phyloP scores from a whole-genome alignment of 768 basidiomycete genomes.

The Leccinum aurantiacum region DNA sequence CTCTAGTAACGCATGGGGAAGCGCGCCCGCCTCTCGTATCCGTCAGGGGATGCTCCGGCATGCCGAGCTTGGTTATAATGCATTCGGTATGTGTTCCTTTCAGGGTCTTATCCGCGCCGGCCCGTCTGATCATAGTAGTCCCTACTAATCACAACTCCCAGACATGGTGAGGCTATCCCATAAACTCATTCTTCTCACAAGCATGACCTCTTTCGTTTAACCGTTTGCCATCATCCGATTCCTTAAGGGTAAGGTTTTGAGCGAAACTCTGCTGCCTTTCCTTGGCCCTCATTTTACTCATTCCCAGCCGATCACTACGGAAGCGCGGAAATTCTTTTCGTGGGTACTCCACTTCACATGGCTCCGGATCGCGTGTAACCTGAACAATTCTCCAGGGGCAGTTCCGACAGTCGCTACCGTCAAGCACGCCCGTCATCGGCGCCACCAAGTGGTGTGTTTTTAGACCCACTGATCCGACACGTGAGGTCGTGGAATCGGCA shows the following conservation, averaged over 20 bases:
- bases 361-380: not conserved
- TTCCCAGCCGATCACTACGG: slow-evolving; percentile 82
- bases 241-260: slow-evolving; percentile 27
- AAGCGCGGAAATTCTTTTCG: slow-evolving; percentile 77
- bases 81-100: slow-evolving; percentile 38
- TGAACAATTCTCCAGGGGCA: slow-evolving; percentile 53
- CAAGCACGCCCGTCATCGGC: slow-evolving; percentile 51
- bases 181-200: slow-evolving; percentile 19
- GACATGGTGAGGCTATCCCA: slow-evolving; percentile 49
- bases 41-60: slow-evolving; percentile 67
- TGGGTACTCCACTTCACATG: slow-evolving; percentile 35
- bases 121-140: slow-evolving; percentile 4
- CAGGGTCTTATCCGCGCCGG: slow-evolving; percentile 9
- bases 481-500: slow-evolving; percentile 56
- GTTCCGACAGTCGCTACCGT: slow-evolving; percentile 50
- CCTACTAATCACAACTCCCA: slow-evolving; percentile 20
- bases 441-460: slow-evolving; percentile 91
- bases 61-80: slow-evolving; percentile 51
- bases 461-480: slow-evolving; percentile 49
- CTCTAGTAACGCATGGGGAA: slow-evolving; percentile 85
- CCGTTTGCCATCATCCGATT: slow-evolving; percentile 3
- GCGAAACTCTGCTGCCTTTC: not conserved
- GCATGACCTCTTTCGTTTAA: not conserved
- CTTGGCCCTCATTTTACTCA: slow-evolving; percentile 11
- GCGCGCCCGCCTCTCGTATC: slow-evolving; percentile 62